A percentile compares a stretch with the other conserved stretches of the same genome.
Evolutionary conservation across 768 basidiomycete genomes (phyloP).

Genomic region (Gautieria morchelliformis): DNA sequence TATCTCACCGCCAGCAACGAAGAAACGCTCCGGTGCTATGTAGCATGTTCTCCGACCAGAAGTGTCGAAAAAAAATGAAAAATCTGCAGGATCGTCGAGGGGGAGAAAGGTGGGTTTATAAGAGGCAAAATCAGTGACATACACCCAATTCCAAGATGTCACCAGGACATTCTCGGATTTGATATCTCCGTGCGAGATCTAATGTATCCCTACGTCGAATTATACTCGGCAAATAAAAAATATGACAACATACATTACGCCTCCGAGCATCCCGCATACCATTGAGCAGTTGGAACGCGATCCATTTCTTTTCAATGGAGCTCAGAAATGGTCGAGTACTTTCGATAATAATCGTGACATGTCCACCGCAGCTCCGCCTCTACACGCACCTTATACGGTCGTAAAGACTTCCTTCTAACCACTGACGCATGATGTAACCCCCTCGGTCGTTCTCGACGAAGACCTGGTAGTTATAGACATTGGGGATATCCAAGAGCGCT

Average conservation of each 20-base stretch:
- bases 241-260: slow-evolving; percentile 35
- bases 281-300: slow-evolving; percentile 84
- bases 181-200: slow-evolving; percentile 95
- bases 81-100: slow-evolving; percentile 93
- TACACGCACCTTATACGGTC: slow-evolving; percentile 84
- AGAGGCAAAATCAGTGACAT: slow-evolving; percentile 89
- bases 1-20: slow-evolving; percentile 57
- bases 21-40: slow-evolving; percentile 93
- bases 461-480: slow-evolving; percentile 80
- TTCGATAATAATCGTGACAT: neutral
- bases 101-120: slow-evolving; percentile 96
- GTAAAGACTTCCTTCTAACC: slow-evolving; percentile 89
- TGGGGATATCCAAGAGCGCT: slow-evolving; percentile 70
- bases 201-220: neutral
- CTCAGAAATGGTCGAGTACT: slow-evolving; percentile 95
- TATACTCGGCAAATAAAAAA: neutral
- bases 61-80: slow-evolving; percentile 96
- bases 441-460: slow-evolving; percentile 95
- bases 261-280: slow-evolving; percentile 76
- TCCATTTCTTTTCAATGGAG: slow-evolving; percentile 94
- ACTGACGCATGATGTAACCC: slow-evolving; percentile 90
- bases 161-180: slow-evolving; percentile 96
- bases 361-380: neutral
- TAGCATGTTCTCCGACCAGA: slow-evolving; percentile 92
- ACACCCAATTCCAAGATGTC: slow-evolving; percentile 93